These are phyloP conservation scores for Colletotrichum tabaci DNA, from an alignment of 2,329 filamentous ascomycete genomes.

Conservation along the genomic window DNA sequence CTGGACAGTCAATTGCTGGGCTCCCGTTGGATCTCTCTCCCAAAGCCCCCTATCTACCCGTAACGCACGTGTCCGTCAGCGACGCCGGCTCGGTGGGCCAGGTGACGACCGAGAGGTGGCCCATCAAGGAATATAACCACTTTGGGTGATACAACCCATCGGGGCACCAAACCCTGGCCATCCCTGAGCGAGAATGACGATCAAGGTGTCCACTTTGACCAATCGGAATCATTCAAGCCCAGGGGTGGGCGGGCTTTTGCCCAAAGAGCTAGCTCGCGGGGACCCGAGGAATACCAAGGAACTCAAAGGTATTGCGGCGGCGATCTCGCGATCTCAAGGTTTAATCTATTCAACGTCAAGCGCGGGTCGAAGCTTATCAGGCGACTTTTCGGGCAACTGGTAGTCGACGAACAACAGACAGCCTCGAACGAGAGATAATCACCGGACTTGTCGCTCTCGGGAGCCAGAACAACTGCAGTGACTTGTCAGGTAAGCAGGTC, in stretches of 20 bases:
- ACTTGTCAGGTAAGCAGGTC: not conserved
- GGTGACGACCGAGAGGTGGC: not conserved
- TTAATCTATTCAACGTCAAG: slow-evolving; percentile 17
- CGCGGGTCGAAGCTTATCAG: not conserved
- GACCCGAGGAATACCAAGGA: not conserved
- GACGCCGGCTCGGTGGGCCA: not conserved
- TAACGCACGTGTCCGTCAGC: slow-evolving; percentile 33
- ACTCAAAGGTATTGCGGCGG: slow-evolving; percentile 9
- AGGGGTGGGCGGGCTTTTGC: not conserved
- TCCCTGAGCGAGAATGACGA: slow-evolving; percentile 18
- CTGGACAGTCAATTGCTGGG: not conserved
- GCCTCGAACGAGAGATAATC: not conserved
- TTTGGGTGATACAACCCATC: slow-evolving; percentile 38
- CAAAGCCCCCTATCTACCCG: slow-evolving; percentile 16
- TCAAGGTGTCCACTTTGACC: slow-evolving; percentile 11
- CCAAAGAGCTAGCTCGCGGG: slow-evolving; percentile 9
- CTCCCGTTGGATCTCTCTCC: not conserved
- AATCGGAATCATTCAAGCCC: slow-evolving; percentile 39
- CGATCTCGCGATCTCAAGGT: slow-evolving; percentile 21
- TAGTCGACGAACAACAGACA: not conserved
- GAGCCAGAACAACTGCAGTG: not conserved
- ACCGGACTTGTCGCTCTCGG: not conserved
- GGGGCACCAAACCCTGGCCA: slow-evolving; percentile 2
- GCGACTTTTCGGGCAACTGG: not conserved
- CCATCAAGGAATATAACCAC: slow-evolving; percentile 15